Evolutionary conservation across 2,329 filamentous ascomycete genomes (phyloP).

Genomic region (Diplodia sapinea): DNA sequence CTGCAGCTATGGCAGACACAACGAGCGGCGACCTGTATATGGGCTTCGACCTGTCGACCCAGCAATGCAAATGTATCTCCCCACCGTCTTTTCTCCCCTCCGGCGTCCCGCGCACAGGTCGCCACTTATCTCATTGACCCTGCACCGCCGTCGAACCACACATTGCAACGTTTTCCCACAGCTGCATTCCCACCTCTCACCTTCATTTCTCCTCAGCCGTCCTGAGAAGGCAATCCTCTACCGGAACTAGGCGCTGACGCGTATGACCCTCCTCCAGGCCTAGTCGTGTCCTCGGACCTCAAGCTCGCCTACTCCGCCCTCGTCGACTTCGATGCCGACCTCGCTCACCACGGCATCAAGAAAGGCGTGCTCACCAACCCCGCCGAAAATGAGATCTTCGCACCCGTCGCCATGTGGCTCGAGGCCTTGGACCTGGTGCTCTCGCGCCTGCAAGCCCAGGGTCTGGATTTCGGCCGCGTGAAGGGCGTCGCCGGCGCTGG

Average conservation of each 20-base stretch:
- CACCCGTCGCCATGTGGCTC: conserved; percentile 92
- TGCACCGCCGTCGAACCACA: background rate
- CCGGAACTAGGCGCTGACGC: background rate
- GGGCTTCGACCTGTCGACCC: conserved; percentile 94
- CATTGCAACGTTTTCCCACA: background rate
- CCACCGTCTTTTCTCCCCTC: conserved; percentile 31
- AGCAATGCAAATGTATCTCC: conserved; percentile 83
- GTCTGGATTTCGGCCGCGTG: conserved; percentile 75
- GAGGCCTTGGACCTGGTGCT: conserved; percentile 90
- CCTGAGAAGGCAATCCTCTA: background rate
- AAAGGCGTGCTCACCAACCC: conserved; percentile 89
- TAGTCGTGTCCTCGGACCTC: conserved; percentile 83
- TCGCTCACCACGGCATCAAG: conserved; percentile 69
- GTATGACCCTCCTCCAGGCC: conserved; percentile 57
- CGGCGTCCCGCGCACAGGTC: background rate
- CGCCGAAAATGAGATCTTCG: conserved; percentile 84
- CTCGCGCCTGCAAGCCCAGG: conserved; percentile 69
- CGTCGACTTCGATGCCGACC: conserved; percentile 93
- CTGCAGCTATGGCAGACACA: conserved; percentile 18
- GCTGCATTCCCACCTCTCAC: background rate
- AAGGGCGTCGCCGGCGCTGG: conserved; percentile 87
- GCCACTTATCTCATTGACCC: background rate
- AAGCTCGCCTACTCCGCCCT: conserved; percentile 83
- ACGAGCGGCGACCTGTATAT: conserved; percentile 68
- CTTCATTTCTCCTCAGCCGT: too few species aligned